These are phyloP conservation scores for Camptophora hylomeconis DNA, from an alignment of 2,329 filamentous ascomycete genomes.

Conservation along the genomic window DNA sequence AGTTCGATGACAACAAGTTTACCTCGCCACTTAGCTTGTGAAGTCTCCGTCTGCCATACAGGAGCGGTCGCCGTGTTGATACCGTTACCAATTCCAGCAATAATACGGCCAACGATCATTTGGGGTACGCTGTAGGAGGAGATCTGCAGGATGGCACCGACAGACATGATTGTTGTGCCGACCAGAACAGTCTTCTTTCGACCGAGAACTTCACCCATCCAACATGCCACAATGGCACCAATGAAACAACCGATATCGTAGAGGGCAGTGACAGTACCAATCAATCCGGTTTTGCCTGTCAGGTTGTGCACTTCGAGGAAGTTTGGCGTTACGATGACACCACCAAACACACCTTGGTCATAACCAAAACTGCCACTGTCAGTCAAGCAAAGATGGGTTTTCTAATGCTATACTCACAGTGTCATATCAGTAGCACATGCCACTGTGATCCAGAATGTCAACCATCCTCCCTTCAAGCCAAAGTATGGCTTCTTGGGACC, in stretches of 20 bases:
- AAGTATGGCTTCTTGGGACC: constrained; percentile 31
- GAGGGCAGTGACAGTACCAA: constrained; percentile 41
- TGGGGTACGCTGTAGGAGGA: constrained; percentile 31
- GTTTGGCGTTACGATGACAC: constrained; percentile 41
- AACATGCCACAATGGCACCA: constrained; percentile 37
- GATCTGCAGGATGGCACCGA: constrained; percentile 36
- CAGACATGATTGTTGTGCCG: constrained; percentile 35
- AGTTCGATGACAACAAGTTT: constrained; percentile 36
- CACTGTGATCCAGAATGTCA: constrained; percentile 42
- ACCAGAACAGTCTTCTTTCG: constrained; percentile 35
- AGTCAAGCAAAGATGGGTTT: not conserved
- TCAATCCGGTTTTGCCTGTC: constrained; percentile 19
- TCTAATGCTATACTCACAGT: constrained; percentile 22
- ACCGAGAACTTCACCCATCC: constrained; percentile 34
- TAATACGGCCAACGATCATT: constrained; percentile 38
- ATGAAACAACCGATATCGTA: constrained; percentile 50
- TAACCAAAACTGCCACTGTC: constrained; percentile 26
- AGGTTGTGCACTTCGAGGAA: constrained; percentile 38
- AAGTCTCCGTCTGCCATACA: constrained; percentile 40
- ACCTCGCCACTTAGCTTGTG: constrained; percentile 30
- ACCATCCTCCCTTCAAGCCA: constrained; percentile 40
- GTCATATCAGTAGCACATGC: constrained; percentile 38
- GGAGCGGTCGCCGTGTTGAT: constrained; percentile 38
- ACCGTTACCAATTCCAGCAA: constrained; percentile 36
- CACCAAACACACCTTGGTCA: constrained; percentile 43